phyloP scores from a whole-genome alignment of 176 grass and related monocot species.

The Tillandsia leiboldiana region DNA sequence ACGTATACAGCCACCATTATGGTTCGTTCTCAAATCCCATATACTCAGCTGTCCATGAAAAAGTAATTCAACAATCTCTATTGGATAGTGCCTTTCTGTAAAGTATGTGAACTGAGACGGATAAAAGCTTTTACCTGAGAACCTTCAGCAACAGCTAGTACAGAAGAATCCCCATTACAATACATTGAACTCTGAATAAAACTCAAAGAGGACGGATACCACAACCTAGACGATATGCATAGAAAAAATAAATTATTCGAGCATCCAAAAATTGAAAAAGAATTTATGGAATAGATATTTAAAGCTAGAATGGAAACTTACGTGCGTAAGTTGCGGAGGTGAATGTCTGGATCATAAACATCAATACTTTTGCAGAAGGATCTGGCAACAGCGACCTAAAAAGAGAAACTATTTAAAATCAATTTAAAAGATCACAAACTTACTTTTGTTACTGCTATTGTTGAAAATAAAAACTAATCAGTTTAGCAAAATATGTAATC shows the following conservation, averaged over 20 bases:
- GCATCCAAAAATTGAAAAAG: not conserved
- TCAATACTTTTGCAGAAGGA: conserved; percentile 84
- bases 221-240: conserved; percentile 39
- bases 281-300: not conserved
- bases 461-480: not conserved
- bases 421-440: not conserved
- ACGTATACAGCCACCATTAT: conserved; percentile 74
- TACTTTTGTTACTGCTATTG: not conserved
- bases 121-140: conserved; percentile 65
- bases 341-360: conserved; percentile 92
- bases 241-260: not conserved
- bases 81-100: not conserved
- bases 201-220: conserved; percentile 73
- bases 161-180: conserved; percentile 36
- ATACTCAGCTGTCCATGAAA: conserved; percentile 51
- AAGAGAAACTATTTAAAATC: conserved; percentile 7
- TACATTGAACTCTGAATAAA: conserved; percentile 44
- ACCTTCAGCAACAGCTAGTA: conserved; percentile 74
- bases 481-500: no score
- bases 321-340: conserved; percentile 71
- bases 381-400: conserved; percentile 75
- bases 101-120: conserved; percentile 5
- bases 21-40: conserved; percentile 77
- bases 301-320: conserved; percentile 21
- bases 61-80: conserved; percentile 3